These are phyloP conservation scores for Tetrahymena elliotti DNA, from an alignment of 73 alveolate genomes.

Conservation along the genomic window DNA sequence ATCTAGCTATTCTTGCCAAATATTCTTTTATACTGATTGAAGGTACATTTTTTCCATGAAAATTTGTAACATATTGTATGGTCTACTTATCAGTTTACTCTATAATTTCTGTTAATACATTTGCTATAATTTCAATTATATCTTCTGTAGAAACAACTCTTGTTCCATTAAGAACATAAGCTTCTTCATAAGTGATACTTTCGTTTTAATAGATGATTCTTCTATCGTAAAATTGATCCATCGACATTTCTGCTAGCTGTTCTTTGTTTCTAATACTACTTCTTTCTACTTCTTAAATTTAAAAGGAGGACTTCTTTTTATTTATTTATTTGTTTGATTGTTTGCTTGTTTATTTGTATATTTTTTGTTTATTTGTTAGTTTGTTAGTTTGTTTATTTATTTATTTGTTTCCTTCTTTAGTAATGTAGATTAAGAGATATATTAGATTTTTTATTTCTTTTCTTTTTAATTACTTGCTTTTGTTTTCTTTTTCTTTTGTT, in stretches of 20 bases:
- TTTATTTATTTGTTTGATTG: background rate
- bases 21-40: slow-evolving; percentile 46
- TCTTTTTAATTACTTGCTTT: background rate
- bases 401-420: background rate
- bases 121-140: background rate
- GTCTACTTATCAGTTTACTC: background rate
- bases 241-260: background rate
- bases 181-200: background rate
- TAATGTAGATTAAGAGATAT: background rate
- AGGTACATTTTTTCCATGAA: slow-evolving; percentile 42
- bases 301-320: background rate
- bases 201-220: background rate
- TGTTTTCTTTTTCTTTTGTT: background rate
- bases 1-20: slow-evolving; percentile 52
- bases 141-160: background rate
- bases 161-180: background rate
- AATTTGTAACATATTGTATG: background rate
- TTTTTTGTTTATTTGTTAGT: too few relatives aligned
- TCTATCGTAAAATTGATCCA: background rate
- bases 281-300: background rate
- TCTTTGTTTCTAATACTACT: background rate
- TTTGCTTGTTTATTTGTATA: too few relatives aligned
- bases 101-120: background rate
- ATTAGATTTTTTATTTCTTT: background rate
- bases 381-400: background rate